Evolutionary conservation across 1,284 basidiomycete genomes (phyloP).

Genomic region (Pholiota adiposa): DNA sequence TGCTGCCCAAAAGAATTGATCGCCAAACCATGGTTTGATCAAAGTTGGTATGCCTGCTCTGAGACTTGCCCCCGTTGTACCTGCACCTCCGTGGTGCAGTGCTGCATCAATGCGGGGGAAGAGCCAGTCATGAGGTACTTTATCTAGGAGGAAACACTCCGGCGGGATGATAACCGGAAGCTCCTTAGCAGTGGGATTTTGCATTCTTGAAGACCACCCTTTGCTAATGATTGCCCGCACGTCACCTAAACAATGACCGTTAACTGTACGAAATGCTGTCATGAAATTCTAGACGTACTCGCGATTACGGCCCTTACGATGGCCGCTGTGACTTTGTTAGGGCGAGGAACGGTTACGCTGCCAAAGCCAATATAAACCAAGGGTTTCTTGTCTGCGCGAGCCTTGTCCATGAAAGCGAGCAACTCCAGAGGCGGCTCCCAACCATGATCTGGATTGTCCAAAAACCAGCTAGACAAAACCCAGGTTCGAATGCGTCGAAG

Average conservation of each 20-base stretch:
- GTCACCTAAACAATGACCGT: slow-evolving; percentile 38
- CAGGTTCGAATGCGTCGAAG: background rate
- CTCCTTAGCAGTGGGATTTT: slow-evolving; percentile 39
- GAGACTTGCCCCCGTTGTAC: slow-evolving; percentile 71
- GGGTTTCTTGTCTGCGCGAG: slow-evolving; percentile 59
- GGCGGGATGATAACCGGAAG: slow-evolving; percentile 45
- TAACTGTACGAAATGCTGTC: too few relatives aligned
- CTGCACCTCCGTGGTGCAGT: slow-evolving; percentile 75
- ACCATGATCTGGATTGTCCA: slow-evolving; percentile 63
- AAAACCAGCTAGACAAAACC: slow-evolving; percentile 54
- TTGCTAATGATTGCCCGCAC: slow-evolving; percentile 78
- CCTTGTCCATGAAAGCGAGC: slow-evolving; percentile 58
- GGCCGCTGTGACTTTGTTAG: slow-evolving; percentile 62
- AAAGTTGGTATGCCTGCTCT: slow-evolving; percentile 77
- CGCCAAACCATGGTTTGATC: slow-evolving; percentile 75
- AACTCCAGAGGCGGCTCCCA: slow-evolving; percentile 62
- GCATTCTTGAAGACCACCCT: slow-evolving; percentile 74
- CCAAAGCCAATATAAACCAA: slow-evolving; percentile 82
- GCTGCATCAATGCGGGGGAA: slow-evolving; percentile 75
- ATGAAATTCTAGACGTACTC: slow-evolving; percentile 37
- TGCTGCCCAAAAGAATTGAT: slow-evolving; percentile 77
- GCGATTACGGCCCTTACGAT: slow-evolving; percentile 71
- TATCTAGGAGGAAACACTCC: slow-evolving; percentile 56
- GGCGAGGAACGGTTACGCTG: slow-evolving; percentile 75
- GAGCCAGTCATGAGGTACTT: slow-evolving; percentile 83